Conservation (phyloP, 116 monocot genomes). For the Iris pallida region DNA sequence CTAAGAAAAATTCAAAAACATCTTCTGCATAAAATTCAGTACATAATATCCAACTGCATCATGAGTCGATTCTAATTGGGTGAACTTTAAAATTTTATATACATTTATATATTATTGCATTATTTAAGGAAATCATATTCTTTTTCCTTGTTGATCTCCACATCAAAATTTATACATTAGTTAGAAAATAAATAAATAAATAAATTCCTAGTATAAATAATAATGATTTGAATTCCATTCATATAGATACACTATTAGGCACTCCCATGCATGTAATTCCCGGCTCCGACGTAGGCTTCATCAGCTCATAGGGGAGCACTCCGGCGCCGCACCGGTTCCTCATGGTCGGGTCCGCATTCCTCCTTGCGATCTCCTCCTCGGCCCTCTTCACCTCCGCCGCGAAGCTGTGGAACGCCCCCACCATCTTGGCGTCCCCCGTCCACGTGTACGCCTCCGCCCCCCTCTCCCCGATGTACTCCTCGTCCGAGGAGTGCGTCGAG, state of each 20-base stretch:
- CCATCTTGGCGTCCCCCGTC: constrained; percentile 41
- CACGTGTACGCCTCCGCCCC: constrained; percentile 24
- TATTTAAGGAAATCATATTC: no score
- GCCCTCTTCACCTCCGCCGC: constrained; percentile 23
- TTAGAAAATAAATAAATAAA: no score
- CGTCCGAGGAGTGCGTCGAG: constrained; percentile 62
- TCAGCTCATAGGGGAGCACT: constrained; percentile 61
- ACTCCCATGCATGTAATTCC: constrained; percentile 66
- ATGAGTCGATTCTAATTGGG: no score
- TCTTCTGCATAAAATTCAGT: no score
- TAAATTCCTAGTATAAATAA: no score
- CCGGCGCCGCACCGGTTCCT: constrained; percentile 71
- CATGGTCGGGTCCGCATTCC: constrained; percentile 43
- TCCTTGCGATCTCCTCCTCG: constrained; percentile 39
- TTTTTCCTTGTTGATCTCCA: no score
- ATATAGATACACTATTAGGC: constrained; percentile 74
- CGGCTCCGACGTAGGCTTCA: constrained; percentile 54
- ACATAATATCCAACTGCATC: no score
- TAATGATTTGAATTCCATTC: not conserved
- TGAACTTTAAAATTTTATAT: no score
- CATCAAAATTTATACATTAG: no score
- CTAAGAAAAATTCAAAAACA: no score
- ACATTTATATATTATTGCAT: no score
- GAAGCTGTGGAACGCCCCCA: constrained; percentile 31
- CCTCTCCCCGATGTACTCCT: constrained; percentile 67